Conservation (phyloP, 1,284 basidiomycete species). For the Porogramme epimiltina region DNA sequence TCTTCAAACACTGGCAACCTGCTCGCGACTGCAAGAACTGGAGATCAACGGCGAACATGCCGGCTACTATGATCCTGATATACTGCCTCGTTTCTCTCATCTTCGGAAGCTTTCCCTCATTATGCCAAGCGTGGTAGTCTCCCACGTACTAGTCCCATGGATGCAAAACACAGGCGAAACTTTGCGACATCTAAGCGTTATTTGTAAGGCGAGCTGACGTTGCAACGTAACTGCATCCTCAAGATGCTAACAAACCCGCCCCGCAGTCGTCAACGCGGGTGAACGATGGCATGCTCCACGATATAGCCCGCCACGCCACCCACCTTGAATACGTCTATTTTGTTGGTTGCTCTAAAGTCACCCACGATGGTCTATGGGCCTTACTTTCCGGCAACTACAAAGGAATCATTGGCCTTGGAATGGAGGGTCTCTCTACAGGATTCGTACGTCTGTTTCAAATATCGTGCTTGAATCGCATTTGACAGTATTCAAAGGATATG, state of each 20-base stretch:
- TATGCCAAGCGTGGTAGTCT: conserved; percentile 64
- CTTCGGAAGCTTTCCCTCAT: conserved; percentile 56
- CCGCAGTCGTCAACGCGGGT: conserved; percentile 54
- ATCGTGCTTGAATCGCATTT: not conserved
- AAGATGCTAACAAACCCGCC: conserved; percentile 6
- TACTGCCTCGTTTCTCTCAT: conserved; percentile 48
- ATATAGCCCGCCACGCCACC: conserved; percentile 47
- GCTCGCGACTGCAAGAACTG: conserved; percentile 48
- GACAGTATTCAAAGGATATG: conserved; percentile 46
- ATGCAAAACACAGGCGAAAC: conserved; percentile 42
- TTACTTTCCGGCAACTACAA: conserved; percentile 43
- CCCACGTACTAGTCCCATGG: conserved; percentile 54
- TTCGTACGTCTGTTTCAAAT: conserved; percentile 49
- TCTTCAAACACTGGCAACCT: conserved; percentile 48
- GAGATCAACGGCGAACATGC: conserved; percentile 70
- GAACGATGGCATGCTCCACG: conserved; percentile 53
- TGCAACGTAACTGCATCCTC: not conserved
- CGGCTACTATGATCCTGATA: conserved; percentile 51
- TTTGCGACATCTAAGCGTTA: conserved; percentile 57
- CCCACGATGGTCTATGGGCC: conserved; percentile 56
- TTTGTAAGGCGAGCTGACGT: conserved; percentile 58
- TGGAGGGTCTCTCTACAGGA: conserved; percentile 62
- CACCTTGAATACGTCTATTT: conserved; percentile 58
- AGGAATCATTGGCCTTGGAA: conserved; percentile 53
- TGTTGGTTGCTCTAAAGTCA: conserved; percentile 69